Conservation (phyloP, 1,284 basidiomycete genomes). For the Pyrrhoderma lamaoense region DNA sequence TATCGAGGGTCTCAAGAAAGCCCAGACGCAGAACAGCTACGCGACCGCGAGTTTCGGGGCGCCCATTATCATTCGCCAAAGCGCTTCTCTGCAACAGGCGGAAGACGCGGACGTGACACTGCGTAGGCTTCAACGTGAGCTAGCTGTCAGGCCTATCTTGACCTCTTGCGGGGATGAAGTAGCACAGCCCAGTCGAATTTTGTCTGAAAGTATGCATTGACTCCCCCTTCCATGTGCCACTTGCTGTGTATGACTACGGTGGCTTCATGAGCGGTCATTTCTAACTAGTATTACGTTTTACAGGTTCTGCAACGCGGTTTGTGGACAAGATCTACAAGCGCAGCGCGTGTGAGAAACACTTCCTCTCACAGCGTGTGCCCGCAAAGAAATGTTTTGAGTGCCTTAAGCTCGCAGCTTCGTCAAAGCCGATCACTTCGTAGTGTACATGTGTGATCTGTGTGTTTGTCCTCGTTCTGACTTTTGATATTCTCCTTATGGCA, state of each 20-base stretch:
- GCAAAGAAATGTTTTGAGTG: conserved; percentile 14
- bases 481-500: not conserved
- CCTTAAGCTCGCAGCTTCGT: conserved; percentile 7
- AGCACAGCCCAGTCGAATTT: too few species aligned
- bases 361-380: conserved; percentile 11
- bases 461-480: not conserved
- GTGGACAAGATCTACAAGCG: conserved; percentile 15
- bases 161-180: not conserved
- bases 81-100: not conserved
- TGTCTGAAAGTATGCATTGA: too few species aligned
- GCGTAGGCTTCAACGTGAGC: conserved; percentile 7
- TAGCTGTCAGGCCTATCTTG: conserved; percentile 1
- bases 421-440: conserved; percentile 9
- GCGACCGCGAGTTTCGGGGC: conserved; percentile 10
- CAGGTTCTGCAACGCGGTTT: conserved; percentile 13
- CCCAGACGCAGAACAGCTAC: not conserved
- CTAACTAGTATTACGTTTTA: not conserved
- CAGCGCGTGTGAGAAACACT: conserved; percentile 10
- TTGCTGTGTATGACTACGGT: too few species aligned
- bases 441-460: not conserved
- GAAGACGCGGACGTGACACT: conserved; percentile 11
- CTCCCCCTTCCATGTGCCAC: too few species aligned
- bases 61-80: conserved; percentile 3
- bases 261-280: conserved; percentile 3
- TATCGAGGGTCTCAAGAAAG: conserved; percentile 6